phyloP scores from a whole-genome alignment of 1,284 basidiomycete species.

The Agaricales sp. region DNA sequence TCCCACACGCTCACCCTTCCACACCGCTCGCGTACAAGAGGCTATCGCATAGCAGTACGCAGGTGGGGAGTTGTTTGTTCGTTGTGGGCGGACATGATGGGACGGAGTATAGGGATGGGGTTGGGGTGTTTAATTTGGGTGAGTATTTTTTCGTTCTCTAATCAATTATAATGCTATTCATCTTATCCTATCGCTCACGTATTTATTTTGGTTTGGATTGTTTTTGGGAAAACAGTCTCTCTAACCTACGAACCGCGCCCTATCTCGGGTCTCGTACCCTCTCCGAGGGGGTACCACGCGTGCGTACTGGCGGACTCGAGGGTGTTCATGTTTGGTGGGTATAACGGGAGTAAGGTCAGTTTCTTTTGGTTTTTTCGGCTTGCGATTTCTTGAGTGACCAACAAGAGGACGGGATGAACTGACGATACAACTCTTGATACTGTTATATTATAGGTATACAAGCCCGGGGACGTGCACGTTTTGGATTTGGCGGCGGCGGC shows the following conservation, averaged over 20 bases:
- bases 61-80: slow-evolving; percentile 90
- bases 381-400: no score
- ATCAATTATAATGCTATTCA: no score
- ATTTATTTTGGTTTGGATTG: no score
- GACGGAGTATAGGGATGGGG: slow-evolving; percentile 64
- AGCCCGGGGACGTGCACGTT: not conserved
- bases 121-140: slow-evolving; percentile 85
- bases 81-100: slow-evolving; percentile 86
- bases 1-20: slow-evolving; percentile 38
- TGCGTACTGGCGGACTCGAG: slow-evolving; percentile 1
- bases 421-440: no score
- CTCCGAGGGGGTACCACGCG: not conserved
- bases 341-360: not conserved
- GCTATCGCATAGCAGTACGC: slow-evolving; percentile 80
- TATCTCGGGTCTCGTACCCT: not conserved
- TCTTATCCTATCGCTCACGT: no score
- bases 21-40: slow-evolving; percentile 55
- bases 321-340: not conserved
- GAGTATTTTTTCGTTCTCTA: slow-evolving; percentile 13
- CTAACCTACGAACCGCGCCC: not conserved
- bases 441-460: no score
- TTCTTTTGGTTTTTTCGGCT: no score
- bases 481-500: slow-evolving; percentile 1
- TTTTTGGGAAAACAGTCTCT: no score
- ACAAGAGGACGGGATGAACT: no score